Base-by-base conservation (phyloP, 139 green algal genomes). In the Tetradesmus lagerheimii region DNA sequence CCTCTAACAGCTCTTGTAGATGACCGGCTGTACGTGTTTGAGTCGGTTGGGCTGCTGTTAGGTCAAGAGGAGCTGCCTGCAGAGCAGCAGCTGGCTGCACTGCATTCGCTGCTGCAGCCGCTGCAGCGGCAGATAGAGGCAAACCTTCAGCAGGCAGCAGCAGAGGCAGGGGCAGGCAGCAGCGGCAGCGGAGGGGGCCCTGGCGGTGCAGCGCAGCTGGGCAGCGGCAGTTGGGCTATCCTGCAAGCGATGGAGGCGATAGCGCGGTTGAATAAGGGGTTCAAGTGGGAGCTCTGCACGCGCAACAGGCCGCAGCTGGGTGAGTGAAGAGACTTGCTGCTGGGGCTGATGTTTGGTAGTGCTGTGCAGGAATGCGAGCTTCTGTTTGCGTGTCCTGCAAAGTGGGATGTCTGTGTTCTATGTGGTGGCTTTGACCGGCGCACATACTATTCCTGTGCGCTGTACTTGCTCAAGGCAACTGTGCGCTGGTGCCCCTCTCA, bases 21-120 rank as follows among this genome's bases (percentile, higher is more conserved):
- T 85, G 95, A 98, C 90, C 92, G 97, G 66, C 92, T 99, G 91
- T 99, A 98, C 87, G 95, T 95, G 43, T 99, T 98, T 92, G 97
- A 99, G 87, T 95, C 96, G 0, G 95, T 96, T 29, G 97, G 97
- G 23, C 87, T 97, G 87, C 93, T 99, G 89, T 62, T 98, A 87
- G 96, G 96, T 1, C 93, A 95, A 74, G 97, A 98, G 45, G 95
- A 97, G 15, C 38, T 98, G 39, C 79, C 83, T 2, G 86, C 93
- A 4, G 92, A 96, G n/a, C 87, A 96, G 90, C 95, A 98, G 93
- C 50, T 86, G 31, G 85, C 74, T 71, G 92, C 91, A 64, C 81
- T 98, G 90, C 80, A 62, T 1, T 89, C 88, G 20, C 87, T 98
- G 87, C 89, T 98, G 86, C 90, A 95, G 86, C 96, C 95, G 57